Evolutionary conservation across 306 rosid species (phyloP), one percentile per base, ranked within the genome.

Genomic region (Carpinus fangiana): DNA sequence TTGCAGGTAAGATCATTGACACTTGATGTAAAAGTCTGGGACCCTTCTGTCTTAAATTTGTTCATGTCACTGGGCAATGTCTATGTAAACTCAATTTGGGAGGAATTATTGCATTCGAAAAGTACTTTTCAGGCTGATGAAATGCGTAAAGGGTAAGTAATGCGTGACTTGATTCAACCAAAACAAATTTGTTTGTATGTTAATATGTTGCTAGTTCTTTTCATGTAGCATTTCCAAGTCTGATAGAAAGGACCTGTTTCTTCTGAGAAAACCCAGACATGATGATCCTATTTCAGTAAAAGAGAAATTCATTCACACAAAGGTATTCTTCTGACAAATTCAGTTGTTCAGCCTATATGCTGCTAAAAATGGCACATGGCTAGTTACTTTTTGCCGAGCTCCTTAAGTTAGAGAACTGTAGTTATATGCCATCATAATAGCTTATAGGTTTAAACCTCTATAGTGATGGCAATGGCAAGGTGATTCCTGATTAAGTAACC

Each of bases 1-100:
- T 64, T 78, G 84, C 90, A 92, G 97, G 92, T 92, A 74, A 80
- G 97, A 75, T 92, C 97, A 17, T 80, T 92, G 68, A 89, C 93
- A 70, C 97, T 90, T 67, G 97, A 92, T 89, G 97, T 92, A 76
- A 92, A 92, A 87, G 92, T 85, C 51, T 92, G 97, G 97, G 92
- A 92, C 47, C 68, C 87, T 66, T 82, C 88, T 52, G 92, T 92
- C 73, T 56, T 92, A 77, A 70, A 79, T 57, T 76, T 92, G 88
- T 86, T 92, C 59, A 85, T 86, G 81, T 87, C 96, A 11, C 83
- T 90, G 43, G 97, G 97, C 18, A 92, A 92, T 83, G 46, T 56
- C 59, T 92, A 73, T 72, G 85, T 84, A 46, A 92, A 92, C 84
- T 81, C 97, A 6, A 86, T 92, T 78, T 92, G 97, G 97, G 96